phyloP scores from a whole-genome alignment of 176 grass and related monocot species.

The Rhynchospora breviuscula region DNA sequence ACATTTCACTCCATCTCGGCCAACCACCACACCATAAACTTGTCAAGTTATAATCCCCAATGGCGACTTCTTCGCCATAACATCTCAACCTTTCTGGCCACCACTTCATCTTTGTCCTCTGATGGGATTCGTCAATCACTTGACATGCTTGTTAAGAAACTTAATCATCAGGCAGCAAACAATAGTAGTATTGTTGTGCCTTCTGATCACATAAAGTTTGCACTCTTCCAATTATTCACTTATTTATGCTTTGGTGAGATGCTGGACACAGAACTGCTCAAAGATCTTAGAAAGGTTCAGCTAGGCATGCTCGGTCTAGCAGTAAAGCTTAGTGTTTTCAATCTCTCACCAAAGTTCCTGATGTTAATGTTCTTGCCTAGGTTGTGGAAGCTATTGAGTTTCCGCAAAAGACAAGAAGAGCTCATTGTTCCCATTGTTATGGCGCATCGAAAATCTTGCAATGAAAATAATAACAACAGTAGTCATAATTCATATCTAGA shows the following conservation, averaged over 20 bases:
- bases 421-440: slow-evolving; percentile 16
- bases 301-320: not conserved
- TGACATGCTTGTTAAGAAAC: slow-evolving; percentile 25
- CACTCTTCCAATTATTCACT: slow-evolving; percentile 53
- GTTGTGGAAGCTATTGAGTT: slow-evolving; percentile 20
- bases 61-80: slow-evolving; percentile 56
- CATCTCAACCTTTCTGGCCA: slow-evolving; percentile 28
- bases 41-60: slow-evolving; percentile 31
- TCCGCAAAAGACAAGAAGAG: slow-evolving; percentile 27
- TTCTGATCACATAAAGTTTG: slow-evolving; percentile 30
- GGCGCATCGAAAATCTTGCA: slow-evolving; percentile 22
- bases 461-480: not conserved
- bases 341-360: slow-evolving; percentile 45
- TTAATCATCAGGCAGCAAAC: not conserved
- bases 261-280: slow-evolving; percentile 12
- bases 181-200: slow-evolving; percentile 16
- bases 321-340: slow-evolving; percentile 36
- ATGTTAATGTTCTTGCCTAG: slow-evolving; percentile 39
- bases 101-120: slow-evolving; percentile 22
- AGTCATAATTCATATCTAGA: slow-evolving; percentile 29
- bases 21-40: slow-evolving; percentile 35
- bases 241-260: slow-evolving; percentile 59
- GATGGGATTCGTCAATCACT: slow-evolving; percentile 23
- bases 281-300: slow-evolving; percentile 35
- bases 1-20: not conserved